Evolutionary conservation across 2,329 filamentous ascomycete species (phyloP).

Genomic region (Grosmannia huntii): DNA sequence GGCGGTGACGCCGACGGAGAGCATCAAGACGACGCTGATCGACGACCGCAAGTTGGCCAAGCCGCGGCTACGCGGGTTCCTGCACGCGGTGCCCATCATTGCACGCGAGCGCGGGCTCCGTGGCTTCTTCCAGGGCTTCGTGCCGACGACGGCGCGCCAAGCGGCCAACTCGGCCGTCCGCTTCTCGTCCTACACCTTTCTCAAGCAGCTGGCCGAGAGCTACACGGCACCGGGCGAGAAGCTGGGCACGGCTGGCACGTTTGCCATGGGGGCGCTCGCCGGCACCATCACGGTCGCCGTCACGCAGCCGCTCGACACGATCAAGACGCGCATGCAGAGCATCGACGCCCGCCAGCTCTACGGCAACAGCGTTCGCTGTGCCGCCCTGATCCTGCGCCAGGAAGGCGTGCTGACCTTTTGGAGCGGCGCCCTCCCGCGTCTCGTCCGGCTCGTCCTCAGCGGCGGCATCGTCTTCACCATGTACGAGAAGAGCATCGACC

Average conservation of each 20-base stretch:
- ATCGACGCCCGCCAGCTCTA: constrained; percentile 72
- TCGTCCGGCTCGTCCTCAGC: constrained; percentile 76
- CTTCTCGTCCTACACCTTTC: constrained; percentile 80
- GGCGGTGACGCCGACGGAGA: constrained; percentile 93
- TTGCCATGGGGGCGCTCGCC: constrained; percentile 78
- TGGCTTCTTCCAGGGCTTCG: constrained; percentile 94
- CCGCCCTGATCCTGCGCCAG: constrained; percentile 68
- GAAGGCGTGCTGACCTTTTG: constrained; percentile 87
- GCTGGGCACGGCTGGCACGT: constrained; percentile 75
- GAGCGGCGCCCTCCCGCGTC: constrained; percentile 78
- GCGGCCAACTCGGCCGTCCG: constrained; percentile 87
- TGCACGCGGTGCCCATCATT: constrained; percentile 81
- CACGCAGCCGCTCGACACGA: constrained; percentile 68
- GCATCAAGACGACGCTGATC: constrained; percentile 97
- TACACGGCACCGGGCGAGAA: constrained; percentile 94
- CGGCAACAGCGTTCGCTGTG: constrained; percentile 79
- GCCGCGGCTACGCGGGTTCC: constrained; percentile 80
- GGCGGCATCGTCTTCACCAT: constrained; percentile 97
- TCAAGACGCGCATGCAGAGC: constrained; percentile 98
- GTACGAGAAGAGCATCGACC: constrained; percentile 93
- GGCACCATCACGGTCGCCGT: constrained; percentile 82
- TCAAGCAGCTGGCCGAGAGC: constrained; percentile 82
- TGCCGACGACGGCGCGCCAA: constrained; percentile 87
- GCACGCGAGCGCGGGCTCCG: constrained; percentile 74
- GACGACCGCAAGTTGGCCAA: constrained; percentile 82